phyloP scores from a whole-genome alignment of 2,329 filamentous ascomycete genomes.

The Alternaria alternata region DNA sequence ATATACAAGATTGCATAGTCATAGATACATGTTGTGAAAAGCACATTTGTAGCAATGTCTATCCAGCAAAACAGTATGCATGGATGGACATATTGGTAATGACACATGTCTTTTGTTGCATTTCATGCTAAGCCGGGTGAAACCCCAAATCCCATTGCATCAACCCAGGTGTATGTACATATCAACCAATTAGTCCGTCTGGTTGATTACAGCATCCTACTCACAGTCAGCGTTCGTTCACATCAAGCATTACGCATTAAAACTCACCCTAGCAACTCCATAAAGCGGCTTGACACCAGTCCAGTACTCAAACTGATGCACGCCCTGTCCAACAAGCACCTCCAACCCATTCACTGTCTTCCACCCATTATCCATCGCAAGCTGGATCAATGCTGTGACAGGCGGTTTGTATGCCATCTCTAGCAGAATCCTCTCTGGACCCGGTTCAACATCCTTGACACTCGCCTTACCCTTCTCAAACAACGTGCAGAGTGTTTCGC shows the following conservation, averaged over 20 bases:
- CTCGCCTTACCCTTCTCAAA: slow-evolving; percentile 52
- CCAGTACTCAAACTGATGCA: slow-evolving; percentile 89
- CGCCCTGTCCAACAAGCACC: slow-evolving; percentile 84
- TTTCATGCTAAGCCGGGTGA: neutral
- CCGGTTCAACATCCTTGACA: slow-evolving; percentile 20
- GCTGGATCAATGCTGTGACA: slow-evolving; percentile 82
- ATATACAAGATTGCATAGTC: neutral
- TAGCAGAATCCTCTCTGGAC: slow-evolving; percentile 66
- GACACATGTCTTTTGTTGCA: neutral
- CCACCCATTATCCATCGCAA: slow-evolving; percentile 83
- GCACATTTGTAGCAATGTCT: neutral
- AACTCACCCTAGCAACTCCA: slow-evolving; percentile 68
- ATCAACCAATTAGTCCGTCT: slow-evolving; percentile 7
- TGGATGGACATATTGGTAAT: neutral
- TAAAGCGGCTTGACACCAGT: slow-evolving; percentile 81
- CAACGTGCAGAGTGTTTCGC: slow-evolving; percentile 67
- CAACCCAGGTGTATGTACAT: too few relatives aligned
- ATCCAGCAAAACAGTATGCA: neutral
- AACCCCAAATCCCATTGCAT: neutral
- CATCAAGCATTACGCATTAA: neutral
- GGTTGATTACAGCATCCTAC: slow-evolving; percentile 30
- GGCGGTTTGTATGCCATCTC: slow-evolving; percentile 97
- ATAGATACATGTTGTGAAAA: neutral
- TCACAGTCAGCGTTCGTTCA: slow-evolving; percentile 8
- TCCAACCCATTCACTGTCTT: slow-evolving; percentile 85